Base-by-base conservation (phyloP, 345 rosid species). In the Linum trigynum region DNA sequence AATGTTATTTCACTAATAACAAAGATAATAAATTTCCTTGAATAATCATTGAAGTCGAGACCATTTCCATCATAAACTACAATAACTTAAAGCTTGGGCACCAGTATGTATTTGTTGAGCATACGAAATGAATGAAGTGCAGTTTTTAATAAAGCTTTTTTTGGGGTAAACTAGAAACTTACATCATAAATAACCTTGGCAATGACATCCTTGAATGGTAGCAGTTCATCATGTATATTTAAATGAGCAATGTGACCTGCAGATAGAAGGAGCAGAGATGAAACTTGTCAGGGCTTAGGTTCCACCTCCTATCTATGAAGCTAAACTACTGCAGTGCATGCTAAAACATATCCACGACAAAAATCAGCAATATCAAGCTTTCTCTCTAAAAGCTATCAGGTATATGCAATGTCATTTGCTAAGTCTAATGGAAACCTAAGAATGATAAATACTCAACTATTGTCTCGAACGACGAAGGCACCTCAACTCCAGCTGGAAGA, bases 201-300 rank as follows among this genome's bases (percentile, higher is more conserved):
- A 75, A 92, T 86, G 36, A 79, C 86, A 77, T 86, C 85, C 84
- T 88, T 90, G 81, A 82, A 90, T 9, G 90, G 83, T 67, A 88
- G 87, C 41, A 90, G 77, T 70, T 88, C 92, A 50, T 86, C 89
- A n/a, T 86, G 96, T 61, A 92, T 79, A 78, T 92, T 92, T 64
- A 92, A 78, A 77, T 92, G 98, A 45, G 98, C 98, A 69, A 90
- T 69, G 55, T 90, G 98, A 71, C 98, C 98, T 92, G 97, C 78
- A 86, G 59, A 50, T 57, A 32, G 32, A 23, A 23, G 43, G 67
- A 39, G 65, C 66, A 42, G 43, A 69, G 66, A 57, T 55, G 67
- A 66, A 4, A 38, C 67, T 67, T 32, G 57, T 63, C 69, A 65
- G 37, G 17, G 53, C 55, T 14, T 41, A 63, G 65, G 56, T 50